These are phyloP conservation scores for Flaveria brownii DNA, from an alignment of 129 eudicot genomes.

Conservation along the genomic window DNA sequence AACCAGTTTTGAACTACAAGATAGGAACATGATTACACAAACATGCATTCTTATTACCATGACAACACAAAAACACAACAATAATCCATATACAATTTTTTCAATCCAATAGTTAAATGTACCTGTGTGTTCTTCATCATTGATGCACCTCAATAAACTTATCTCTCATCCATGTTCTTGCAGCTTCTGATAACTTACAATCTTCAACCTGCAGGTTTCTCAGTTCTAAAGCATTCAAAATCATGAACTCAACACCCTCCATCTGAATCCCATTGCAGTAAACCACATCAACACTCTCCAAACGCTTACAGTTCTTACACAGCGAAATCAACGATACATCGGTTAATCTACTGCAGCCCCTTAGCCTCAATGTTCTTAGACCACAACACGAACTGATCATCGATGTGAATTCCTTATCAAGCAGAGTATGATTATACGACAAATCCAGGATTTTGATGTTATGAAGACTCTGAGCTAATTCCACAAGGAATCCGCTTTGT, in stretches of 20 bases:
- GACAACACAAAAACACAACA: constrained; percentile 13
- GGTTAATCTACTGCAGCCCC: constrained; percentile 60
- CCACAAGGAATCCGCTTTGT: constrained; percentile 54
- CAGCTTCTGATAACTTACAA: constrained; percentile 50
- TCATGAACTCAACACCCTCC: constrained; percentile 55
- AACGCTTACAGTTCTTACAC: constrained; percentile 54
- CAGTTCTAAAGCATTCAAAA: constrained; percentile 40
- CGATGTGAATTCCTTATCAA: constrained; percentile 57
- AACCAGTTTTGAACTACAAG: no score
- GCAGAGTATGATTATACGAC: constrained; percentile 58
- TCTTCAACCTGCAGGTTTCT: constrained; percentile 56
- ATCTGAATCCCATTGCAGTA: constrained; percentile 49
- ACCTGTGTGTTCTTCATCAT: not conserved
- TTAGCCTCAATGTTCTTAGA: constrained; percentile 49
- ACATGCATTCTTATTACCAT: constrained; percentile 19
- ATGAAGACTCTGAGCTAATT: constrained; percentile 59
- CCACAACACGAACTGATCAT: constrained; percentile 58
- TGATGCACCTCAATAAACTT: constrained; percentile 45
- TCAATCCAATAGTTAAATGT: constrained; percentile 16
- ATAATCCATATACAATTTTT: constrained; percentile 26
- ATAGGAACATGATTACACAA: constrained; percentile 8
- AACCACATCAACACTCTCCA: constrained; percentile 58
- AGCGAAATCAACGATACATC: constrained; percentile 39
- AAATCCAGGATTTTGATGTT: constrained; percentile 52
- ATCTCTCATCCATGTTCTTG: constrained; percentile 39